A percentile compares a stretch with the other conserved stretches of the same genome.
Conservation (phyloP, 306 rosid genomes). For the Urtica urens region DNA sequence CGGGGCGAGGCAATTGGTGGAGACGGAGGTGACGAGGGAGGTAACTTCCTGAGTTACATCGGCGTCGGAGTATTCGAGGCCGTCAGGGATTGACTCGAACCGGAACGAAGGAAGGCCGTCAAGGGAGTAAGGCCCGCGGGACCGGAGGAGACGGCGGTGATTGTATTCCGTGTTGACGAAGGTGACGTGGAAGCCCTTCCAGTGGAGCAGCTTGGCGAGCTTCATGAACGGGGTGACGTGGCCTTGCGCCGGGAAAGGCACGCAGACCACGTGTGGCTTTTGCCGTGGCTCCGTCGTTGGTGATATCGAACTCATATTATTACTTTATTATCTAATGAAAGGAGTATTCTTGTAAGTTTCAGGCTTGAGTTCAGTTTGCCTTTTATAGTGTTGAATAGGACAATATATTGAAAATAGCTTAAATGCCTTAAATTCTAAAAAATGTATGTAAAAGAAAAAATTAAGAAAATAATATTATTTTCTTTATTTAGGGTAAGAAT, state of each 20-base stretch:
- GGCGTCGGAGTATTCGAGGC: conserved; percentile 16
- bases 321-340: no score
- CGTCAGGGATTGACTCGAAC: conserved; percentile 25
- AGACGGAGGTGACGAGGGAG: conserved; percentile 3
- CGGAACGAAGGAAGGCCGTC: conserved; percentile 25
- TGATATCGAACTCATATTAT: no score
- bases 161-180: conserved; percentile 35
- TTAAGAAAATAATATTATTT: no score
- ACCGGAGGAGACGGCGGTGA: conserved; percentile 29
- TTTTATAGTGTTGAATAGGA: no score
- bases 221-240: conserved; percentile 29
- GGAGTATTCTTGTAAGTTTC: no score
- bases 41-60: conserved; percentile 20
- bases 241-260: conserved; percentile 37
- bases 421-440: no score
- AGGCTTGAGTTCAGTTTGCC: no score
- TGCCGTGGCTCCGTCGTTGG: no score
- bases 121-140: conserved; percentile 20
- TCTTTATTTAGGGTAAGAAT: no score
- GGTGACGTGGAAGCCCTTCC: conserved; percentile 31
- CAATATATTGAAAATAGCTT: no score
- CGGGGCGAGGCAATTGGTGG: conserved; percentile 13
- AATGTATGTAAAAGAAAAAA: no score
- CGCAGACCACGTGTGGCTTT: conserved; percentile 23
- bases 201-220: conserved; percentile 30